These are phyloP conservation scores for Penicillium mononematosum DNA, from an alignment of 495 filamentous ascomycete genomes.

Conservation along the genomic window DNA sequence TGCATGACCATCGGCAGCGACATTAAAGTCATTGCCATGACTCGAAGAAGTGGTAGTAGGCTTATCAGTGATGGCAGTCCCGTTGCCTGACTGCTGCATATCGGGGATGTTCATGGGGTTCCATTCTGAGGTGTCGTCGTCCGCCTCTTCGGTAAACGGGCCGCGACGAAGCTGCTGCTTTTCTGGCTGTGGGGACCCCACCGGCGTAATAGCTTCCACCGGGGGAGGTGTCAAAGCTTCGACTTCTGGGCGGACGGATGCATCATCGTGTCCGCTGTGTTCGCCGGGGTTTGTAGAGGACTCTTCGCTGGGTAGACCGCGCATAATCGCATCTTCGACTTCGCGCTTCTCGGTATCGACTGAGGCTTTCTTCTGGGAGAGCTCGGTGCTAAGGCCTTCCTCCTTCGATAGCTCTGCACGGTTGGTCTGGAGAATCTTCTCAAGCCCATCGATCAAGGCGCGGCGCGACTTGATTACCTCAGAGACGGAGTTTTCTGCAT, in stretches of 20 bases:
- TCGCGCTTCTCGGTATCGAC: conserved; percentile 77
- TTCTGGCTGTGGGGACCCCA: conserved; percentile 42
- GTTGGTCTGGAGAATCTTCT: conserved; percentile 76
- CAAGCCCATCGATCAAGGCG: conserved; percentile 72
- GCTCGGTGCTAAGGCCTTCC: conserved; percentile 56
- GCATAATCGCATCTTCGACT: conserved; percentile 86
- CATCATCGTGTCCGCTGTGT: conserved; percentile 42
- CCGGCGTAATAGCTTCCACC: conserved; percentile 49
- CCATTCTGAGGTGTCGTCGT: conserved; percentile 25
- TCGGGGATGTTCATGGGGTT: conserved; percentile 28
- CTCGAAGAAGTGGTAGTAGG: conserved; percentile 47
- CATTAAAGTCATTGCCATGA: conserved; percentile 31
- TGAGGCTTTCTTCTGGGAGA: conserved; percentile 58
- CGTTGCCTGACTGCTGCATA: conserved; percentile 36
- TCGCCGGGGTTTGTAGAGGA: conserved; percentile 39
- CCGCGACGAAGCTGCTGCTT: conserved; percentile 24
- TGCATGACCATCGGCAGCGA: conserved; percentile 41
- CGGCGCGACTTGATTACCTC: conserved; percentile 85
- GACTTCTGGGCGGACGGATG: conserved; percentile 67
- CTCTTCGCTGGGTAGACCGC: conserved; percentile 61
- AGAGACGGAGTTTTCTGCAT: conserved; percentile 86
- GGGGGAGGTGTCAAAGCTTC: conserved; percentile 82
- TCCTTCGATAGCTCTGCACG: conserved; percentile 67
- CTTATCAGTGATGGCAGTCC: conserved; percentile 48
- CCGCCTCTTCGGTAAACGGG: conserved; percentile 26